Conservation (phyloP, 2,329 filamentous ascomycete genomes). For the Penicillium brasilianum region DNA sequence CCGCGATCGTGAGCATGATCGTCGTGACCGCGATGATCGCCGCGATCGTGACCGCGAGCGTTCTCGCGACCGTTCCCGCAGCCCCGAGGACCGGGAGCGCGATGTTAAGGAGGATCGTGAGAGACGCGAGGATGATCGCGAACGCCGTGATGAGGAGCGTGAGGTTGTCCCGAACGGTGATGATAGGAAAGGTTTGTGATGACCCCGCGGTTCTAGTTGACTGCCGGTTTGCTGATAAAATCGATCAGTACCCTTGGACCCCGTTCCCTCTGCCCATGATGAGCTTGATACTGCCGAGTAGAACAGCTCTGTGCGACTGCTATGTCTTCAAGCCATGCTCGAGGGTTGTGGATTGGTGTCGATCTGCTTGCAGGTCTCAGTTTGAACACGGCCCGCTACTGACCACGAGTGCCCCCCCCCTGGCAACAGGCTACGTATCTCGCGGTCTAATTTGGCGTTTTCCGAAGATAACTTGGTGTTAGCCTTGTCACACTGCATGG, state of each 20-base stretch:
- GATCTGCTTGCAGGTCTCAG: not conserved
- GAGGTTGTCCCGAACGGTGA: slow-evolving; percentile 83
- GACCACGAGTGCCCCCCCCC: not conserved
- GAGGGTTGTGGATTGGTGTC: not conserved
- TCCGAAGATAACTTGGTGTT: not conserved
- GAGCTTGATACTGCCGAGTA: slow-evolving; percentile 94
- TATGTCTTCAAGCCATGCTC: slow-evolving; percentile 4
- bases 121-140: slow-evolving; percentile 56
- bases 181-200: slow-evolving; percentile 79
- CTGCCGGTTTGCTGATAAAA: slow-evolving; percentile 20
- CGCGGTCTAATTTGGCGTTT: not conserved
- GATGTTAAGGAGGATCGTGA: slow-evolving; percentile 30
- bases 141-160: slow-evolving; percentile 70
- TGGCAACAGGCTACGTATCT: not conserved
- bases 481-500: not conserved
- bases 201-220: not conserved
- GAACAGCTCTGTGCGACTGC: slow-evolving; percentile 34
- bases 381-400: not conserved
- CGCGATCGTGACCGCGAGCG: slow-evolving; percentile 54
- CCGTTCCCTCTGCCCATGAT: slow-evolving; percentile 82
- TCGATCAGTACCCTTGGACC: slow-evolving; percentile 65
- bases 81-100: slow-evolving; percentile 32
- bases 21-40: slow-evolving; percentile 57
- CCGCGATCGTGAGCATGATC: slow-evolving; percentile 49
- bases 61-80: slow-evolving; percentile 33